Conservation (phyloP, 371 early-diverging fungal species). For the Fennellomyces sp. region DNA sequence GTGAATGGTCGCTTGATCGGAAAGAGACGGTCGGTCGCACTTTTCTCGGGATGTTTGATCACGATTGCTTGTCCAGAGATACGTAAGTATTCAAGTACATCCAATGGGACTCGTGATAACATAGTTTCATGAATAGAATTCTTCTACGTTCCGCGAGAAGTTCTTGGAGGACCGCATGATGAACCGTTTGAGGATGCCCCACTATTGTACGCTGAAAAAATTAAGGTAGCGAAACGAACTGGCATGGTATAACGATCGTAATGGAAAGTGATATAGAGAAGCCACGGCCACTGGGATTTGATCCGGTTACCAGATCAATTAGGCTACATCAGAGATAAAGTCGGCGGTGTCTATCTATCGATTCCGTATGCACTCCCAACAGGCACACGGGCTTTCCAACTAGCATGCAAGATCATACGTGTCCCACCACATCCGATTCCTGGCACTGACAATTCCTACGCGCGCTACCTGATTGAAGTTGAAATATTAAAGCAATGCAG, state of each 20-base stretch:
- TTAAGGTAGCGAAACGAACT: too few relatives aligned
- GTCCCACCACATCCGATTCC: neutral
- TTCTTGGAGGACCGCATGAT: neutral
- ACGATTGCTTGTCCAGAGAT: neutral
- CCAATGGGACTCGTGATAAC: neutral
- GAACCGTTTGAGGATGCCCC: too few relatives aligned
- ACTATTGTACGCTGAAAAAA: too few relatives aligned
- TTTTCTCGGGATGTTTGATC: neutral
- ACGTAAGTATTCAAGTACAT: neutral
- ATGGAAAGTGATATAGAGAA: neutral
- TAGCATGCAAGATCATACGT: slow-evolving; percentile 6
- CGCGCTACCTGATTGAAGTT: neutral
- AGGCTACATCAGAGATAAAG: neutral
- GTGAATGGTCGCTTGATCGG: neutral
- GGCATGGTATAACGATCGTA: too few relatives aligned
- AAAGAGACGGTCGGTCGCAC: neutral
- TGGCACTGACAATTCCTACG: neutral
- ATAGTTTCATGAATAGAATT: neutral
- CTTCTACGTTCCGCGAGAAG: neutral
- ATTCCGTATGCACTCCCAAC: neutral
- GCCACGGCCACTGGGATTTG: neutral
- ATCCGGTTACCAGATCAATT: neutral
- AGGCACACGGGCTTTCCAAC: neutral
- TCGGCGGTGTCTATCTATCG: neutral
- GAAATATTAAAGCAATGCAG: neutral